Percentiles rank a stretch among this genome's conserved stretches.
Evolutionary conservation across 495 filamentous ascomycete species (phyloP).

Genomic region (Penicillium manginii): DNA sequence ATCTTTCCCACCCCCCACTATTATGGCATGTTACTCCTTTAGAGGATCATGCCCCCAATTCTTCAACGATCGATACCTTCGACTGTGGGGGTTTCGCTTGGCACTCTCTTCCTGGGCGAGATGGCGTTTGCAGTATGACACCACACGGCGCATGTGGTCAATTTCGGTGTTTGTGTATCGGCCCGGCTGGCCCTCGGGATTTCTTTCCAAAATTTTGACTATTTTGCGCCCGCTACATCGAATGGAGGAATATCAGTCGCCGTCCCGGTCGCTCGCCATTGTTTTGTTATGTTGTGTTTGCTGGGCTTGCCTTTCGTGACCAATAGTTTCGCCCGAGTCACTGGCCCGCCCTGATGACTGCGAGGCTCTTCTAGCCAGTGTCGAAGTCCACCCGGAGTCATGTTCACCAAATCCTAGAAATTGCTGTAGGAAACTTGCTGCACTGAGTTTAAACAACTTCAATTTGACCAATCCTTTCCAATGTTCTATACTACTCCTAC

Average conservation of each 20-base stretch:
- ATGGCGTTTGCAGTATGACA: conserved; percentile 66
- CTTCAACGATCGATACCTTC: conserved; percentile 63
- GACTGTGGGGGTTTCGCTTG: conserved; percentile 58
- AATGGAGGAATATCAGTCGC: neutral
- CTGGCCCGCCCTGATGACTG: conserved; percentile 59
- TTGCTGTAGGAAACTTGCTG: conserved; percentile 43
- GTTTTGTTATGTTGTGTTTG: neutral
- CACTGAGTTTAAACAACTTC: no score
- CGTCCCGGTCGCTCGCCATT: neutral
- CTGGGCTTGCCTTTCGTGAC: conserved; percentile 58
- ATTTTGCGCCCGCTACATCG: conserved; percentile 61
- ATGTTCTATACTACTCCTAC: no score
- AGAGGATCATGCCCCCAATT: conserved; percentile 71
- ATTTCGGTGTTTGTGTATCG: conserved; percentile 60
- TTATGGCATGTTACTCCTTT: conserved; percentile 33
- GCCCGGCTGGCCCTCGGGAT: conserved; percentile 57
- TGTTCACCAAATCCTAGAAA: conserved; percentile 71
- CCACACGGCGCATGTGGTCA: conserved; percentile 67
- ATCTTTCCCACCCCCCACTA: neutral
- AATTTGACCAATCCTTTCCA: no score
- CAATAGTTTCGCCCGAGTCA: conserved; percentile 63
- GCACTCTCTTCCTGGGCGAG: conserved; percentile 65
- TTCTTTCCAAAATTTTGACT: conserved; percentile 63
- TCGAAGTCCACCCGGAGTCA: conserved; percentile 61
- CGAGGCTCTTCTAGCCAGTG: conserved; percentile 62